Evolutionary conservation across 768 basidiomycete genomes (phyloP).

Genomic region (Russula abietina): DNA sequence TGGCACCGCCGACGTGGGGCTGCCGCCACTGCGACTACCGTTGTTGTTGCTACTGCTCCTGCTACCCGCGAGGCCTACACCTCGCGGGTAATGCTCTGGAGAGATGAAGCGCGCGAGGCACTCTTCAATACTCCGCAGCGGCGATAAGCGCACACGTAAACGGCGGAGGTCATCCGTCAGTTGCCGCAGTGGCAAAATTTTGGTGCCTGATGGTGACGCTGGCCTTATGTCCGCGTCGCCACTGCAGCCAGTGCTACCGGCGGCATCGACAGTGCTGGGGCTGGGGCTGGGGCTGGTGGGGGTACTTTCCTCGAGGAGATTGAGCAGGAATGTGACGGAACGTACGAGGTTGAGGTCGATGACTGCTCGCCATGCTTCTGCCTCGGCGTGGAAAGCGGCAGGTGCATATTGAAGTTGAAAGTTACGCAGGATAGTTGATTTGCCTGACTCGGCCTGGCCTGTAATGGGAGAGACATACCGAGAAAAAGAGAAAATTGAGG

Average conservation of each 20-base stretch:
- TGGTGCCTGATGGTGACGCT: neutral
- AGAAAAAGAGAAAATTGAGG: no score
- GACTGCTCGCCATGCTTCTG: conserved; percentile 56
- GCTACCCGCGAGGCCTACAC: conserved; percentile 10
- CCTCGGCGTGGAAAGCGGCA: conserved; percentile 50
- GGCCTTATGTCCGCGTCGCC: conserved; percentile 13
- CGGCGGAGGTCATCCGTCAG: conserved; percentile 36
- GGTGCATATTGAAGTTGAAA: conserved; percentile 59
- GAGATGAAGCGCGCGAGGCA: conserved; percentile 42
- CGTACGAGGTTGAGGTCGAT: conserved; percentile 66
- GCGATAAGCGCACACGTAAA: conserved; percentile 46
- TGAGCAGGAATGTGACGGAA: conserved; percentile 41
- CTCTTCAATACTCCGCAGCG: conserved; percentile 51
- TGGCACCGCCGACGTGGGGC: conserved; percentile 17
- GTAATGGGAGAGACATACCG: neutral
- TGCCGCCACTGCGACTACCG: neutral
- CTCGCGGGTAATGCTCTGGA: conserved; percentile 25
- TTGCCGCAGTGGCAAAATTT: conserved; percentile 19
- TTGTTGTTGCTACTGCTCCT: conserved; percentile 1
- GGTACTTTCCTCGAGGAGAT: conserved; percentile 31
- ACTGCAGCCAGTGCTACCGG: neutral
- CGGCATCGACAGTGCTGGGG: neutral
- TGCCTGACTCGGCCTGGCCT: conserved; percentile 67
- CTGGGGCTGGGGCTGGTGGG: neutral
- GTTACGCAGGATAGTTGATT: conserved; percentile 62